A percentile compares a stretch with the other conserved stretches of the same genome.
Conservation (phyloP, 176 grass and related monocot species). For the Juncus inflexus region DNA sequence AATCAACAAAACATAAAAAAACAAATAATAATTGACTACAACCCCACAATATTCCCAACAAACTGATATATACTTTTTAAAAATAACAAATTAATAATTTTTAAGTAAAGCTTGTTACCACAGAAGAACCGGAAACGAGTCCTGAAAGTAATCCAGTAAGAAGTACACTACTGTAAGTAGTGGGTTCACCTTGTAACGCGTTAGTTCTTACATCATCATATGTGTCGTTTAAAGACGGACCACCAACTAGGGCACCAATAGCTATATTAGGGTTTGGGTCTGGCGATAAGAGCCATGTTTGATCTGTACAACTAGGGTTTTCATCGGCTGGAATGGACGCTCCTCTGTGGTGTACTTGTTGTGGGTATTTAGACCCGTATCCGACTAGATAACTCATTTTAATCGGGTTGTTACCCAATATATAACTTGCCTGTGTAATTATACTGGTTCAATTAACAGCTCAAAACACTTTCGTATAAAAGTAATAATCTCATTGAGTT, state of each 20-base stretch:
- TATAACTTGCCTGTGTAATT: constrained; percentile 50
- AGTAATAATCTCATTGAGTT: background rate
- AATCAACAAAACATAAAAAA: too few species aligned
- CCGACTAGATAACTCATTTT: constrained; percentile 96
- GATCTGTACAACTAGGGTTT: constrained; percentile 78
- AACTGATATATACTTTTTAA: too few species aligned
- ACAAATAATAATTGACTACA: too few species aligned
- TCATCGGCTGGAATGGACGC: constrained; percentile 66
- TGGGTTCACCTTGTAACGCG: constrained; percentile 67
- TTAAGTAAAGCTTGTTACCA: too few species aligned
- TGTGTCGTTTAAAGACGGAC: constrained; percentile 81
- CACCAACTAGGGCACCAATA: constrained; percentile 72
- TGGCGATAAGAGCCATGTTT: constrained; percentile 56
- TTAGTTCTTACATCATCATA: constrained; percentile 71
- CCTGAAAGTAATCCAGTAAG: constrained; percentile 69
- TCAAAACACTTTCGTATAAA: too few species aligned
- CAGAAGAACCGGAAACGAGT: constrained; percentile 69
- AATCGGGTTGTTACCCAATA: constrained; percentile 90
- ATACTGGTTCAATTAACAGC: background rate
- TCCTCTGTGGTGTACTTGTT: constrained; percentile 87
- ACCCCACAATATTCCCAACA: too few species aligned
- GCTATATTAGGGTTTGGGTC: constrained; percentile 77
- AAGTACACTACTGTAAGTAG: constrained; percentile 86
- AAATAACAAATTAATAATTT: too few species aligned
- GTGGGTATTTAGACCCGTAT: constrained; percentile 63